Base-by-base conservation (phyloP, 2,329 filamentous ascomycete genomes). In the Cordyceps javanica region DNA sequence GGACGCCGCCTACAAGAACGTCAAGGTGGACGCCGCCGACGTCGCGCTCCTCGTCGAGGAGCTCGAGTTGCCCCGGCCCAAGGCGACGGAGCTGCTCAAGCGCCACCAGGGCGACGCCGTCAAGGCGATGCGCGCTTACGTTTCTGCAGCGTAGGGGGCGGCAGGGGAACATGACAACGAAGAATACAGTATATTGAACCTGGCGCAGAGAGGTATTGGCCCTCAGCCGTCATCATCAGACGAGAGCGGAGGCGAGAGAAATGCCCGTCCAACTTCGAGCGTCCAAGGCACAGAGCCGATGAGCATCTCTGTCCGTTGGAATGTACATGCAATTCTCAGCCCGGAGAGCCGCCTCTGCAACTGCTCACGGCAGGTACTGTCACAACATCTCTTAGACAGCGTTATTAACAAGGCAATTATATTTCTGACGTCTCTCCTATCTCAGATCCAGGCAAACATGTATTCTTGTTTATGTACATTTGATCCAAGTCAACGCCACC, bases 1-100 rank as follows among this genome's bases (percentile, higher is more conserved):
- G n/a, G 42, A 48, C 21, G 32, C 42, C 8, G 70, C 70, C 16
- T 75, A 75, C 61, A 85, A 82, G 73, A 82, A 81, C 67, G 81
- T 91, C 67, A 93, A 92, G 76, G 83, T 93, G 46, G 88, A 91
- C 60, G 73, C 82, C 6, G 83, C 81, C 3, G 88, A 93, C 70
- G 87, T 93, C 5, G 72, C 79, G 5, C 72, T 93, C 51, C 68
- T 93, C 70, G 87, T 88, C 13, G 83, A 89, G 49, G 81, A 92
- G 69, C 78, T 92, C 32, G 89, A 93, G 60, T 68, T 93, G 36
- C 73, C 82, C 1, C 91, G 90, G 71, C 64, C 75, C 2, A 90
- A 86, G 70, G 90, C 88, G 2, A 91, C 86, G 2, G 89, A 93
- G 60, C 71, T 93, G 52, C 77, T 94, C 5, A 87, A 85, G 69